phyloP scores from a whole-genome alignment of 2,329 filamentous ascomycete species.

The Aspergillus persii region DNA sequence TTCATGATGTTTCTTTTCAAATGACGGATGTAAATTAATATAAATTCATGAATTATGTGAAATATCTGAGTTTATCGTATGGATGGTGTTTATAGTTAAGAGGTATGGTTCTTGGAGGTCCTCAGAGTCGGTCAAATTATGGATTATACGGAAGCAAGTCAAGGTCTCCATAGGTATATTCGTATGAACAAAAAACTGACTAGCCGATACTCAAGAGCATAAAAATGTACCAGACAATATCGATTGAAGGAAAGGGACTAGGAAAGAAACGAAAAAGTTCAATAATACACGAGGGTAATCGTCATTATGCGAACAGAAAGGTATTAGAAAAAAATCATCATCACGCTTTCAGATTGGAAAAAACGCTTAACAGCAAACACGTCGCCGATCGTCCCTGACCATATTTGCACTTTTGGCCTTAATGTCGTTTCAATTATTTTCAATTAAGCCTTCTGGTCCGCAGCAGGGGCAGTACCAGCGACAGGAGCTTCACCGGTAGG shows the following conservation, averaged over 20 bases:
- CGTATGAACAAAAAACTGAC: not conserved
- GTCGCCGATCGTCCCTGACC: not conserved
- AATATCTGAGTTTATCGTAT: too few species aligned
- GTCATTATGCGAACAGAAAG: not conserved
- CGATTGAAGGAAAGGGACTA: not conserved
- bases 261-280: not conserved
- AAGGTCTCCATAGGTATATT: too few species aligned
- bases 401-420: not conserved
- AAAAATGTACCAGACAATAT: not conserved
- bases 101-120: too few species aligned
- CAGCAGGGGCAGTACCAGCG: constrained; percentile 21
- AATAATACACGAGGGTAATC: not conserved
- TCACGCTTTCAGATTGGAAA: constrained; percentile 8
- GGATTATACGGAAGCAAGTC: too few species aligned
- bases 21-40: not conserved
- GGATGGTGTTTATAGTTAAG: too few species aligned
- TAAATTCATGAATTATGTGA: too few species aligned
- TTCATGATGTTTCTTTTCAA: not conserved
- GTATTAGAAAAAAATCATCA: constrained; percentile 1
- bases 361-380: not conserved
- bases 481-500: constrained; percentile 9
- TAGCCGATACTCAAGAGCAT: not conserved
- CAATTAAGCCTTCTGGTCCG: constrained; percentile 29
- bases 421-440: not conserved
- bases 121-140: too few species aligned